phyloP scores from a whole-genome alignment of 352 stramenopile species.

The Globisporangium echinulatum region DNA sequence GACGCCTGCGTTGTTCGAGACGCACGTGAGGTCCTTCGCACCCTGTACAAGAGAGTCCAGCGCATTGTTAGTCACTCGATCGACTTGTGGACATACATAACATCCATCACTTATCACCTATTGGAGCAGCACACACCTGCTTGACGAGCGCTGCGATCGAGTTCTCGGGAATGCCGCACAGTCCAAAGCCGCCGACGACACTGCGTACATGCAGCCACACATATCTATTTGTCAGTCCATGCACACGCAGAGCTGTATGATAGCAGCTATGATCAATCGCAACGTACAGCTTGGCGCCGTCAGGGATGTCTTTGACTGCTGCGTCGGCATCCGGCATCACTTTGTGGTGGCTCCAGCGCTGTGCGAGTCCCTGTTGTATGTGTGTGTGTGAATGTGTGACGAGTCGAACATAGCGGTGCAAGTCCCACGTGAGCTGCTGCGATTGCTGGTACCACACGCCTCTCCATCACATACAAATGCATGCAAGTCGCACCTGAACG shows the following conservation, averaged over 20 bases:
- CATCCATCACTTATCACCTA: no score
- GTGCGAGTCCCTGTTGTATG: conserved; percentile 3
- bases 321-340: conserved; percentile 59
- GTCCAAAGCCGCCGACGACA: conserved; percentile 86
- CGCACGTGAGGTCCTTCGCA: conserved; percentile 80
- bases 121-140: conserved; percentile 20
- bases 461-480: no score
- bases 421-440: no score
- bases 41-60: conserved; percentile 27
- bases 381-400: background rate
- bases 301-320: conserved; percentile 71
- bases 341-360: conserved; percentile 43
- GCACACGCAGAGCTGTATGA: no score
- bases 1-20: conserved; percentile 92
- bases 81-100: no score
- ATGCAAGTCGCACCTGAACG: conserved; percentile 1
- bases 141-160: conserved; percentile 82
- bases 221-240: no score
- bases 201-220: conserved; percentile 13
- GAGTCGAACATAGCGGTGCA: no score
- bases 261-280: background rate
- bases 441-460: no score
- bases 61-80: background rate
- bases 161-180: conserved; percentile 92
- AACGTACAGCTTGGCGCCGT: conserved; percentile 62